Percentiles rank a stretch among this genome's conserved stretches.
These are phyloP conservation scores for Thelonectria discophora DNA, from an alignment of 2,329 filamentous ascomycete genomes.

Conservation along the genomic window DNA sequence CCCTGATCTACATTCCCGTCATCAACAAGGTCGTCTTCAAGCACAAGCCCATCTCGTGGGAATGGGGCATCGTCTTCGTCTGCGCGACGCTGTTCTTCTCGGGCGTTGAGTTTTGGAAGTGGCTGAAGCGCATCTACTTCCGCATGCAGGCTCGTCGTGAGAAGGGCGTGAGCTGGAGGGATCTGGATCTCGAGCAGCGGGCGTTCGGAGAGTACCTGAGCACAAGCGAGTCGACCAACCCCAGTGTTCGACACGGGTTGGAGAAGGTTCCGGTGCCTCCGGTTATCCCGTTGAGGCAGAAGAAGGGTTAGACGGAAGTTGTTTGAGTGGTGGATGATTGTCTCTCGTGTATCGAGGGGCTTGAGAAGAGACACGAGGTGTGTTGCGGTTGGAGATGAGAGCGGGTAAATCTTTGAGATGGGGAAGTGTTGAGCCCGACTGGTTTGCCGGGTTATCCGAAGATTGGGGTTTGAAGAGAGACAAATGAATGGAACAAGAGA, in stretches of 20 bases:
- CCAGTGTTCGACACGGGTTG: constrained; percentile 40
- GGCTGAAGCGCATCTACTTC: constrained; percentile 59
- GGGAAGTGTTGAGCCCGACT: too few relatives aligned
- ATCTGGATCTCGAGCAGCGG: constrained; percentile 52
- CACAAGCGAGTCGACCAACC: constrained; percentile 38
- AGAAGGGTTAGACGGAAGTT: constrained; percentile 1
- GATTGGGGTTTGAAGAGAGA: too few relatives aligned
- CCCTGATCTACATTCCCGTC: constrained; percentile 66
- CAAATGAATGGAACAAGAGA: too few relatives aligned
- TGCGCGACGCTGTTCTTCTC: constrained; percentile 63
- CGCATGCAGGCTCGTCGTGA: constrained; percentile 38
- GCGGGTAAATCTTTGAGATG: too few relatives aligned
- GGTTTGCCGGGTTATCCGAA: too few relatives aligned
- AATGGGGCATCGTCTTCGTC: constrained; percentile 69
- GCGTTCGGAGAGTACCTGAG: constrained; percentile 51
- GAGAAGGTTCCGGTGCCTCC: constrained; percentile 36
- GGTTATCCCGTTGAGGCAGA: constrained; percentile 19
- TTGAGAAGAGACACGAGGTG: background rate
- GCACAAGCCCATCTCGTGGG: constrained; percentile 68
- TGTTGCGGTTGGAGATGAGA: background rate
- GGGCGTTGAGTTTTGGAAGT: constrained; percentile 69
- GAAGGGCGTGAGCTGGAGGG: constrained; percentile 46
- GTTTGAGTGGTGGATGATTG: background rate
- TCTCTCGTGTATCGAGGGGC: background rate
- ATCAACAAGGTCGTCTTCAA: constrained; percentile 68